Percentiles rank a stretch among this genome's conserved stretches.
phyloP scores from a whole-genome alignment of 108 stramenopile species.

The Skeletonema grethae region DNA sequence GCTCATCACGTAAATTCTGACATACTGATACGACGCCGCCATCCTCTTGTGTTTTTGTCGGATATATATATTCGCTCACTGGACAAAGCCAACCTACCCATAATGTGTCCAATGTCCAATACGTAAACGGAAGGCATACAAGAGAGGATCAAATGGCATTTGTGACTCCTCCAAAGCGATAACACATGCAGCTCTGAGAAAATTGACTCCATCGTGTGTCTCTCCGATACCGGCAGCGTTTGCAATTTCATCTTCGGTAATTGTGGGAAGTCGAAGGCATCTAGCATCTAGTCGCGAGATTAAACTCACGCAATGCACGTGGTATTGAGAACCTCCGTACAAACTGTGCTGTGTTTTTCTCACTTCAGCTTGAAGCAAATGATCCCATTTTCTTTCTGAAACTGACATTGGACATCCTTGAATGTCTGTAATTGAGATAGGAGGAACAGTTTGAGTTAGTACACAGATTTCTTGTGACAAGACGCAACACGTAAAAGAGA shows the following conservation, averaged over 20 bases:
- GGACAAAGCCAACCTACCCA: conserved; percentile 89
- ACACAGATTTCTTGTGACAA: background rate
- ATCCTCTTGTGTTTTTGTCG: conserved; percentile 69
- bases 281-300: conserved; percentile 83
- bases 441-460: background rate
- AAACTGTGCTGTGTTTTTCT: conserved; percentile 76
- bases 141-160: conserved; percentile 80
- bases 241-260: conserved; percentile 92
- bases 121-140: conserved; percentile 69
- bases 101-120: conserved; percentile 84
- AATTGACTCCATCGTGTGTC: conserved; percentile 93
- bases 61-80: conserved; percentile 87
- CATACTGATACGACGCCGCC: conserved; percentile 53
- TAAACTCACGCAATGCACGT: conserved; percentile 89
- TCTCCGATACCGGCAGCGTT: conserved; percentile 93
- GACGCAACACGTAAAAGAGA: background rate
- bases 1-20: conserved; percentile 40
- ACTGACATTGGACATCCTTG: conserved; percentile 76
- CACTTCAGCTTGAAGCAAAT: conserved; percentile 64
- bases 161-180: conserved; percentile 93
- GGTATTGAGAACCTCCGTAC: conserved; percentile 94
- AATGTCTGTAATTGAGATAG: conserved; percentile 29
- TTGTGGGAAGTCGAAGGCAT: conserved; percentile 79
- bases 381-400: conserved; percentile 71
- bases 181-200: conserved; percentile 90